phyloP scores from a whole-genome alignment of 345 rosid genomes.

The Aurinia saxatilis region DNA sequence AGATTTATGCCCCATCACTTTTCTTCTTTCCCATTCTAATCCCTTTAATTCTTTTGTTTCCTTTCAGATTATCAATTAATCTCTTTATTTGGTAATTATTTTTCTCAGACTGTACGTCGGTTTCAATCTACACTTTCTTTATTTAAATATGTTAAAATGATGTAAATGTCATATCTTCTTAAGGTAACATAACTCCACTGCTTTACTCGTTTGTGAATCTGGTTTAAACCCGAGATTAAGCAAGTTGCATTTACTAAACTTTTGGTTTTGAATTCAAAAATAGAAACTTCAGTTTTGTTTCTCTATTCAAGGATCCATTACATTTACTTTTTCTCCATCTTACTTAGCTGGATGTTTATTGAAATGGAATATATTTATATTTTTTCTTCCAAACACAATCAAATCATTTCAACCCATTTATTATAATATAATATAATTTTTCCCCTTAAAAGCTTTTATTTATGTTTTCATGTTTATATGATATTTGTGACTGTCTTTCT shows the following conservation, averaged over 20 bases:
- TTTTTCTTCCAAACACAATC: not conserved
- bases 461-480: not conserved
- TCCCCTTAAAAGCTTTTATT: not conserved
- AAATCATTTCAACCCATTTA: conserved; percentile 5
- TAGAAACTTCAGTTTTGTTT: conserved; percentile 10
- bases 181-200: conserved; percentile 8
- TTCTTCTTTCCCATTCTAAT: conserved; percentile 19
- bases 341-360: conserved; percentile 2
- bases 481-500: not conserved
- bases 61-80: conserved; percentile 21
- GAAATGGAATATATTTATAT: conserved; percentile 3
- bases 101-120: conserved; percentile 19
- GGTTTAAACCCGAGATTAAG: conserved; percentile 19
- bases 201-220: conserved; percentile 12
- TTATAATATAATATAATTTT: not conserved
- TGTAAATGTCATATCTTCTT: conserved; percentile 4
- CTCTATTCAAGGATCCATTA: conserved; percentile 14
- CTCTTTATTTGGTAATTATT: conserved; percentile 21
- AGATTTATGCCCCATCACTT: conserved; percentile 9
- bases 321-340: conserved; percentile 3
- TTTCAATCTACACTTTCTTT: conserved; percentile 26
- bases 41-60: not conserved
- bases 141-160: not conserved
- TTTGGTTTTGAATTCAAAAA: conserved; percentile 20
- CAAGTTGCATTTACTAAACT: conserved; percentile 29